Base-by-base conservation (phyloP, 225 moss, liverwort and hornwort species). In the Antitrichia curtipendula region DNA sequence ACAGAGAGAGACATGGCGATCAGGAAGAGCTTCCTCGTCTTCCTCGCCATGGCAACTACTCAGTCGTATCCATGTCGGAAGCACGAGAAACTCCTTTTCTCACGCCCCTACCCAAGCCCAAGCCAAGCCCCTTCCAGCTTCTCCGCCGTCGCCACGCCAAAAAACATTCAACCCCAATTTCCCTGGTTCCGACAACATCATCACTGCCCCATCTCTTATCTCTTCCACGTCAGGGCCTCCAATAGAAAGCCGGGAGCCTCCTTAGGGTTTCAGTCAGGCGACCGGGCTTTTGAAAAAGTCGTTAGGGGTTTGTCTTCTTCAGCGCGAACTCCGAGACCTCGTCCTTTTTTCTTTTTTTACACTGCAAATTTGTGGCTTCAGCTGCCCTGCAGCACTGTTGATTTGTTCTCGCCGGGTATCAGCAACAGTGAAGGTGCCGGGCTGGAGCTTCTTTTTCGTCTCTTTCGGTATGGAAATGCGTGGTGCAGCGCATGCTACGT, bases 161-260 rank as follows among this genome's bases (percentile, higher is more conserved):
- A 82, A 89, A 88, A 89, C 89, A 91, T 88, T 87, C 85, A 85
- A 76, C 69, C 77, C 90, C 90, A 72, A 77, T 86, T 80, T 53
- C 47, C 53, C 81, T 62, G 88, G 76, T 91, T 91, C 91, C 91
- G 91, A 91, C 91, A 91, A 65, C 89, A 91, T 91, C 79, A 90
- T 91, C 90, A 90, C 87, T 32, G 73, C 81, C 82, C 82, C 88
- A 82, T 59, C 87, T 88, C 87, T 89, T 91, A 89, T 91, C 91
- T 88, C 91, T 88, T 88, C 91, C 91, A 91, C 91, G 89, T 89
- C 89, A 84, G 74, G 69, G 78, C 89, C 71, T 57, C 65, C 90
- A 87, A 87, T 84, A 81, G 68, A 47, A 89, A 89, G 38, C 50
- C 53, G 49, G 81, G n/a, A 50, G 81, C 49, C 81, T 86, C 68